A percentile compares a stretch with the other conserved stretches of the same genome.
Conservation (phyloP, 495 filamentous ascomycete species). For the Podospora anserina region DNA sequence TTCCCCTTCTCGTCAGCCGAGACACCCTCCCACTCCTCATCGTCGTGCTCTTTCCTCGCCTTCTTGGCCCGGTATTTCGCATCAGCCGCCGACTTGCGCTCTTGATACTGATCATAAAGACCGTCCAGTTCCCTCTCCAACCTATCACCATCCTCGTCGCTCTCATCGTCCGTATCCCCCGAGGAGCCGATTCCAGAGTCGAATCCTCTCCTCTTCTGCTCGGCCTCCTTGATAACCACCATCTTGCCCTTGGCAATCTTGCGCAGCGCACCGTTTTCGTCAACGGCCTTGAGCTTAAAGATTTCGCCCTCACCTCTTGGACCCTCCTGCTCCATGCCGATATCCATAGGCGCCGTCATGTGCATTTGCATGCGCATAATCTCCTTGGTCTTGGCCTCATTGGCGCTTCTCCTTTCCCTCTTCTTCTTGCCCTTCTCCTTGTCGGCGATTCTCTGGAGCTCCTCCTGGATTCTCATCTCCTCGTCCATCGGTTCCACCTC, state of each 20-base stretch:
- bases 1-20: conserved; percentile 62
- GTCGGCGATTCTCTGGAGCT: conserved; percentile 76
- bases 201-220: conserved; percentile 55
- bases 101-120: conserved; percentile 82
- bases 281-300: conserved; percentile 76
- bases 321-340: conserved; percentile 87
- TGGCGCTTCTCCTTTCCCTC: conserved; percentile 74
- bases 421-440: conserved; percentile 71
- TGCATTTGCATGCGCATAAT: conserved; percentile 92
- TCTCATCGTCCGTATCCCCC: conserved; percentile 56
- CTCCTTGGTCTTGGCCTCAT: conserved; percentile 86
- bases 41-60: conserved; percentile 73
- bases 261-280: conserved; percentile 65
- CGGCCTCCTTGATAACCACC: conserved; percentile 52
- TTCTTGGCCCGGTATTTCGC: conserved; percentile 88
- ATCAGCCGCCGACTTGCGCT: conserved; percentile 71
- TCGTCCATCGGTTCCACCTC: conserved; percentile 89
- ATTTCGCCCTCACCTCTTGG: conserved; percentile 72
- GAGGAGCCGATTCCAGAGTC: conserved; percentile 56
- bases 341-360: conserved; percentile 94
- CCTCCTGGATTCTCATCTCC: conserved; percentile 82
- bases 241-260: conserved; percentile 77
- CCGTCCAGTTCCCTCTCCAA: conserved; percentile 81
- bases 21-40: conserved; percentile 89
- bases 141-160: conserved; percentile 74